These are phyloP conservation scores for Diutina sp. DNA, from an alignment of 1,139 yeast genomes.

Conservation along the genomic window DNA sequence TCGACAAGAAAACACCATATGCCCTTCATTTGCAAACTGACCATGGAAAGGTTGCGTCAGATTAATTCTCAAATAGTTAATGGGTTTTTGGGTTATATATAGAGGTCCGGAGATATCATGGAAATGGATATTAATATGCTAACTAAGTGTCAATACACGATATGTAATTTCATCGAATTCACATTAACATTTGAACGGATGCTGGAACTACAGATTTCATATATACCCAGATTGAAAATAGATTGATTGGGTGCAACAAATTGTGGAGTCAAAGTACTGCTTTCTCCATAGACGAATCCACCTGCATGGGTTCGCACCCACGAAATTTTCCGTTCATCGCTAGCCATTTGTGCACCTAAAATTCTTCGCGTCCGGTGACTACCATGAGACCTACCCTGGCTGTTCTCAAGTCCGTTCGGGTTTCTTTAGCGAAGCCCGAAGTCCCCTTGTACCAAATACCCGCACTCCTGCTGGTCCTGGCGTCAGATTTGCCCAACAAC, in stretches of 20 bases:
- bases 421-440: neutral
- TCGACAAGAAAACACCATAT: conserved; percentile 27
- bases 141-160: neutral
- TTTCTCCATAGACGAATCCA: neutral
- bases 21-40: neutral
- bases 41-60: neutral
- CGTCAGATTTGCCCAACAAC: neutral
- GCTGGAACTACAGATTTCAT: too few species aligned
- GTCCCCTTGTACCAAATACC: conserved; percentile 1
- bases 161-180: too few species aligned
- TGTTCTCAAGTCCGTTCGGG: neutral
- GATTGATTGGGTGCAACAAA: too few species aligned
- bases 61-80: neutral
- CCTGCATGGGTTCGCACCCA: neutral
- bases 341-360: neutral
- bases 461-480: neutral
- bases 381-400: neutral
- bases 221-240: too few species aligned
- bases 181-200: too few species aligned
- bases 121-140: neutral
- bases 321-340: neutral
- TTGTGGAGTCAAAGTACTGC: too few species aligned
- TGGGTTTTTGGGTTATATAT: neutral
- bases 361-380: neutral
- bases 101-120: neutral